Evolutionary conservation across 352 stramenopile species (phyloP).

Genomic region (Phytophthora sansomeana): DNA sequence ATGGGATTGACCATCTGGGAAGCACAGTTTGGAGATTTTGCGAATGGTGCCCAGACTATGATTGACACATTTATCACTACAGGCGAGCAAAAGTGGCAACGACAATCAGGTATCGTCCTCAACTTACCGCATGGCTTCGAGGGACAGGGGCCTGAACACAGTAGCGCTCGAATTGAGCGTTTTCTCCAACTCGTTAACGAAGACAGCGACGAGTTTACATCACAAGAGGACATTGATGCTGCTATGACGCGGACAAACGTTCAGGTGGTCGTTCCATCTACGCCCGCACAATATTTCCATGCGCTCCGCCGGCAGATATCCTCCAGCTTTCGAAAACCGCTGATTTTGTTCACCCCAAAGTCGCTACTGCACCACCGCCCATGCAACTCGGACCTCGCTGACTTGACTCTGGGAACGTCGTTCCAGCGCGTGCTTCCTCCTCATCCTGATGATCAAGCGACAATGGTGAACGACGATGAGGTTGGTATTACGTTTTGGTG

Average conservation of each 20-base stretch:
- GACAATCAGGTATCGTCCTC: constrained; percentile 90
- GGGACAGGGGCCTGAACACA: constrained; percentile 88
- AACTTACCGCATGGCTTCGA: constrained; percentile 88
- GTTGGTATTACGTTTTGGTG: constrained; percentile 27
- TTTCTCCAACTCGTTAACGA: constrained; percentile 87
- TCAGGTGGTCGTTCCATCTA: constrained; percentile 82
- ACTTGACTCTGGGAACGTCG: constrained; percentile 63
- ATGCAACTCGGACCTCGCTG: constrained; percentile 77
- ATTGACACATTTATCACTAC: constrained; percentile 89
- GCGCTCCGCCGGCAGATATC: constrained; percentile 89
- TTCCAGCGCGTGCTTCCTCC: constrained; percentile 80
- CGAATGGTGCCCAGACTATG: constrained; percentile 89
- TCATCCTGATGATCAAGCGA: constrained; percentile 72
- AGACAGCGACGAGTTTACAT: constrained; percentile 73
- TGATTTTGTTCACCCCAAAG: constrained; percentile 87
- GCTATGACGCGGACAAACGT: constrained; percentile 74
- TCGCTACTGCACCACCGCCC: constrained; percentile 84
- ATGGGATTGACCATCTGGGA: constrained; percentile 92
- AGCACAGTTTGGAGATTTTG: constrained; percentile 91
- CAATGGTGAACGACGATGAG: constrained; percentile 72
- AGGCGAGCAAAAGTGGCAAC: constrained; percentile 89
- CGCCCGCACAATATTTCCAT: constrained; percentile 97
- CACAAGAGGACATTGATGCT: constrained; percentile 37
- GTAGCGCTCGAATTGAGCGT: constrained; percentile 82
- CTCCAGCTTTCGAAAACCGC: constrained; percentile 78